These are phyloP conservation scores for Bolboschoenus planiculmis DNA, from an alignment of 176 grass and related monocot species.

Conservation along the genomic window DNA sequence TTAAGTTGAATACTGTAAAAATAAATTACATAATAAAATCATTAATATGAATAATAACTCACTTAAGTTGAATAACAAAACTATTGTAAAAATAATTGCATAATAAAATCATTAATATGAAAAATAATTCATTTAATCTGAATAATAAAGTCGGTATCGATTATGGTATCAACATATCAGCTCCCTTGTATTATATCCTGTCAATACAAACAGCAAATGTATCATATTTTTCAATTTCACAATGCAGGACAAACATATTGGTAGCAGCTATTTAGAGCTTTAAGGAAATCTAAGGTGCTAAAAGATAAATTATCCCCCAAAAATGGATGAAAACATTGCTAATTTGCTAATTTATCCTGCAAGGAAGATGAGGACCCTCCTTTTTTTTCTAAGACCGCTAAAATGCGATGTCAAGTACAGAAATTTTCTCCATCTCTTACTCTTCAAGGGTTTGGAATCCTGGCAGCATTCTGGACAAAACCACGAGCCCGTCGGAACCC, in stretches of 20 bases:
- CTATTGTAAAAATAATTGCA: too few species aligned
- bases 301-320: background rate
- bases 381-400: background rate
- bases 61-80: too few species aligned
- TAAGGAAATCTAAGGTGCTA: background rate
- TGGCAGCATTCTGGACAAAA: slow-evolving; percentile 74
- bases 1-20: too few species aligned
- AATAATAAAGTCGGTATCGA: too few species aligned
- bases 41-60: too few species aligned
- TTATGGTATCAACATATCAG: too few species aligned
- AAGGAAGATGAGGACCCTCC: background rate
- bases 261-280: background rate
- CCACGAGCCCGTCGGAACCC: slow-evolving; percentile 64
- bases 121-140: too few species aligned
- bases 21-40: too few species aligned
- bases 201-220: background rate
- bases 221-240: background rate
- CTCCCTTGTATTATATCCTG: too few species aligned
- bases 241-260: background rate
- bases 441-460: slow-evolving; percentile 26
- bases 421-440: slow-evolving; percentile 25
- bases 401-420: background rate
- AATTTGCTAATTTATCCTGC: slow-evolving; percentile 12
- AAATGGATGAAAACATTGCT: background rate
- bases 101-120: too few species aligned